Percentiles rank a stretch among this genome's conserved stretches.
These are phyloP conservation scores for Colletotrichum limetticola DNA, from an alignment of 2,329 filamentous ascomycete species.

Conservation along the genomic window DNA sequence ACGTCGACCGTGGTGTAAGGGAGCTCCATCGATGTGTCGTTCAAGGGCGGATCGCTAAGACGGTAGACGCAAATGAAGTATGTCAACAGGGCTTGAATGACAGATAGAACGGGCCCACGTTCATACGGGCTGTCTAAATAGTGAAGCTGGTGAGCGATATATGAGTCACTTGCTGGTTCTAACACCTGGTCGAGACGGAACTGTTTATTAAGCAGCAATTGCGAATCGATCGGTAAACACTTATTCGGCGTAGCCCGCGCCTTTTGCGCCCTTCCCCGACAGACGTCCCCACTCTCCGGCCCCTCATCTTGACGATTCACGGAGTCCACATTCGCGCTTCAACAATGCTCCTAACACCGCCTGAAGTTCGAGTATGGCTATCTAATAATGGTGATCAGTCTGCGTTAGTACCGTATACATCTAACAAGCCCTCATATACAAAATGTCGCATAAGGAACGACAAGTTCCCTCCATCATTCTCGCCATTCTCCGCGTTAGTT, in stretches of 20 bases:
- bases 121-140: neutral
- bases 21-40: conserved; percentile 47
- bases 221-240: neutral
- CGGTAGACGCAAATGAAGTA: no score
- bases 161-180: neutral
- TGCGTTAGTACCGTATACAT: no score
- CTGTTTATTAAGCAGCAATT: neutral
- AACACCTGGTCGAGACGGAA: neutral
- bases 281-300: neutral
- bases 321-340: no score
- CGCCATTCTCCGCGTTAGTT: no score
- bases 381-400: no score
- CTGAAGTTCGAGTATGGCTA: no score
- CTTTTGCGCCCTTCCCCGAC: conserved; percentile 7
- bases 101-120: neutral
- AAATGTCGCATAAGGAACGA: no score
- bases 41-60: neutral
- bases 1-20: conserved; percentile 67
- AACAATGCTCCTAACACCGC: no score
- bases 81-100: neutral
- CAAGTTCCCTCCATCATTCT: neutral
- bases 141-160: neutral
- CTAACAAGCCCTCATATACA: no score
- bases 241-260: neutral
- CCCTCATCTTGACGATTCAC: neutral